These are phyloP conservation scores for Entoloma clypeatum DNA, from an alignment of 1,284 basidiomycete species.

Conservation along the genomic window DNA sequence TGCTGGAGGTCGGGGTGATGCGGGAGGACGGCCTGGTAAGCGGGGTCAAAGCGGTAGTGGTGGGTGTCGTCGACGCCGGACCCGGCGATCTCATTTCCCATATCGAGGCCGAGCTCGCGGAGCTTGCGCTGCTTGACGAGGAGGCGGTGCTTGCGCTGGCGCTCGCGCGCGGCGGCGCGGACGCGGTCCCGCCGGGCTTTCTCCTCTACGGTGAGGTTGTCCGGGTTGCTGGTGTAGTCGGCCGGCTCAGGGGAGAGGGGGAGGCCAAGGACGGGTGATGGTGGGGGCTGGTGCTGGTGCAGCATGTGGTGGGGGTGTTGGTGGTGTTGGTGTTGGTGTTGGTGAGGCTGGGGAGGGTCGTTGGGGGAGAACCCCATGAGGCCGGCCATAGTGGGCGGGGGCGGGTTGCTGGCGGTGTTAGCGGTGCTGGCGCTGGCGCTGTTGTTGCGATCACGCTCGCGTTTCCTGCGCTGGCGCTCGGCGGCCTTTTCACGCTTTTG, in stretches of 20 bases:
- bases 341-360: slow-evolving; percentile 7
- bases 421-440: slow-evolving; percentile 33
- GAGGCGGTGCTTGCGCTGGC: slow-evolving; percentile 74
- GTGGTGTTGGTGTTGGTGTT: slow-evolving; percentile 23
- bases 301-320: slow-evolving; percentile 20
- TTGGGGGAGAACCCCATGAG: slow-evolving; percentile 16
- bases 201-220: slow-evolving; percentile 60
- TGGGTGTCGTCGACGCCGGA: slow-evolving; percentile 57
- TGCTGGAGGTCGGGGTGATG: slow-evolving; percentile 60
- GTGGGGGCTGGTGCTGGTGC: slow-evolving; percentile 18
- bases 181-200: slow-evolving; percentile 60
- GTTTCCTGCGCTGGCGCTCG: slow-evolving; percentile 73
- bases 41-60: slow-evolving; percentile 54
- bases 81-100: slow-evolving; percentile 65
- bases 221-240: slow-evolving; percentile 7
- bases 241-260: slow-evolving; percentile 7
- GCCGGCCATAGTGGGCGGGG: too few species aligned
- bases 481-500: slow-evolving; percentile 77
- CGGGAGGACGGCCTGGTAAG: too few species aligned
- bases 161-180: slow-evolving; percentile 66
- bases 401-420: too few species aligned
- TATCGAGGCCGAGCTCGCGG: slow-evolving; percentile 71
- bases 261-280: slow-evolving; percentile 20
- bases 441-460: slow-evolving; percentile 62
- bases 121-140: slow-evolving; percentile 74